A percentile compares a stretch with the other conserved stretches of the same genome.
Evolutionary conservation across 2,329 filamentous ascomycete genomes (phyloP).

Genomic region (Ophiostoma sp.): DNA sequence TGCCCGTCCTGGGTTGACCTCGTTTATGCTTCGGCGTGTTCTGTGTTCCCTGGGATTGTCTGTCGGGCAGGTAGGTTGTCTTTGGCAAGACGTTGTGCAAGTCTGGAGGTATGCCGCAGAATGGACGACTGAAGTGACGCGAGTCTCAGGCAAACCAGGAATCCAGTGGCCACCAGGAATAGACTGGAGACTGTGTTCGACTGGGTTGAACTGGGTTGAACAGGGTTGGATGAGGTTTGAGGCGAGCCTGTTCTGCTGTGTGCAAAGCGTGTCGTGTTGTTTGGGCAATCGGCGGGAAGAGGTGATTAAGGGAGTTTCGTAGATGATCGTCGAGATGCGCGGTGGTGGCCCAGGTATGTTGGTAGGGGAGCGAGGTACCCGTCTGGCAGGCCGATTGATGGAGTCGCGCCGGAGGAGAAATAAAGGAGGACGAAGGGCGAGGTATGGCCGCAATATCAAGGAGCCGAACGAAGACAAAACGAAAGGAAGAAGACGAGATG

Average conservation of each 20-base stretch:
- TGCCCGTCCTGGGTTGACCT: background rate
- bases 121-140: background rate
- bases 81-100: background rate
- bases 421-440: background rate
- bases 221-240: background rate
- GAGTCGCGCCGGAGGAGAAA: background rate
- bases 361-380: background rate
- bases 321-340: background rate
- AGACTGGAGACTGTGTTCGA: background rate
- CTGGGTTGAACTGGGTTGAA: too few relatives aligned
- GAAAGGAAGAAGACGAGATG: conserved; percentile 10
- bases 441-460: too few relatives aligned
- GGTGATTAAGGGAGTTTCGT: conserved; percentile 6
- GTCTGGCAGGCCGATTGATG: background rate
- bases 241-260: conserved; percentile 1
- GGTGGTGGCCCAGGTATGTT: background rate
- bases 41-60: background rate
- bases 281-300: background rate
- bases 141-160: conserved; percentile 1
- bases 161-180: background rate
- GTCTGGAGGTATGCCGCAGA: background rate
- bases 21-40: background rate
- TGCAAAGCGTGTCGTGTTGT: background rate
- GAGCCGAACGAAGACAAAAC: background rate
- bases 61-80: background rate